A percentile compares a stretch with the other conserved stretches of the same genome.
These are phyloP conservation scores for Parasarocladium wereldwijsianum DNA, from an alignment of 2,329 filamentous ascomycete genomes.

Conservation along the genomic window DNA sequence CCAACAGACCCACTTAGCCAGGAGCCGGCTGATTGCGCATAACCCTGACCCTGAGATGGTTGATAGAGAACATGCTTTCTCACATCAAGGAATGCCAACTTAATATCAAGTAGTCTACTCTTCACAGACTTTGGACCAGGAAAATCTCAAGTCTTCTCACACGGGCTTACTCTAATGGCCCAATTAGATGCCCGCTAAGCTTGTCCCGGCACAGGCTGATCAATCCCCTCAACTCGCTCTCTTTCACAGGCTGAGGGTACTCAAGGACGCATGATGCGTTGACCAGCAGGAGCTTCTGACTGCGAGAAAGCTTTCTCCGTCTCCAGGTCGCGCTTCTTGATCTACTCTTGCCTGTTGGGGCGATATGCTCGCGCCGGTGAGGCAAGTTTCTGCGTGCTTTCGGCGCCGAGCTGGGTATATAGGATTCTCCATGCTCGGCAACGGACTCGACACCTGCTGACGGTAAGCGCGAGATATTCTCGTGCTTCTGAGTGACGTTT, in stretches of 20 bases:
- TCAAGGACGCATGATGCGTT: constrained; percentile 2
- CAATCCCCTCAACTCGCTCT: constrained; percentile 3
- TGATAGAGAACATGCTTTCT: too few relatives aligned
- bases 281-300: background rate
- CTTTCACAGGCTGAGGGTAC: constrained; percentile 4
- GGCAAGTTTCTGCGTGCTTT: background rate
- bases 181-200: constrained; percentile 7
- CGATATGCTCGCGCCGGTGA: background rate
- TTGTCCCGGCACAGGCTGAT: constrained; percentile 10
- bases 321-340: background rate
- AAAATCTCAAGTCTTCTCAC: too few relatives aligned
- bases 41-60: too few relatives aligned
- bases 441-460: background rate
- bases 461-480: constrained; percentile 1
- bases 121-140: too few relatives aligned
- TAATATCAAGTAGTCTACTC: too few relatives aligned
- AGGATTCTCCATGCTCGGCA: background rate
- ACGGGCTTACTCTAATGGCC: too few relatives aligned
- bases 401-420: too few relatives aligned
- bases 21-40: too few relatives aligned
- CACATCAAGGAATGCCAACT: too few relatives aligned
- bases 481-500: background rate
- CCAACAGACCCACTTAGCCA: too few relatives aligned
- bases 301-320: background rate
- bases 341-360: background rate